phyloP scores from a whole-genome alignment of 768 basidiomycete genomes.

The Fibroporia radiculosa region DNA sequence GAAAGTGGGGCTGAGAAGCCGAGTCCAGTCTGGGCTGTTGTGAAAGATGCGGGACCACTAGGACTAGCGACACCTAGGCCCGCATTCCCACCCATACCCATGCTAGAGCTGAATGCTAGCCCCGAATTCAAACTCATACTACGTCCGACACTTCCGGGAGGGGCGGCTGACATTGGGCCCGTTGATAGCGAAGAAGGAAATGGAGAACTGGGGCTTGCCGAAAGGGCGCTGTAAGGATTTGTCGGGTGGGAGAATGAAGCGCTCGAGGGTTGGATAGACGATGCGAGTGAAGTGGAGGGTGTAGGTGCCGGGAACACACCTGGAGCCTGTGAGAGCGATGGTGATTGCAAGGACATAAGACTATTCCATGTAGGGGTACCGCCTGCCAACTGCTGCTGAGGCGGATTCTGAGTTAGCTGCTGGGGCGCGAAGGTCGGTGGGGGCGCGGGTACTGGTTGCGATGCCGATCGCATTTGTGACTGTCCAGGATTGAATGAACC shows the following conservation, averaged over 20 bases:
- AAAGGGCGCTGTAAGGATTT: constrained; percentile 15
- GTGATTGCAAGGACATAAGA: constrained; percentile 17
- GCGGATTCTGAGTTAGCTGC: constrained; percentile 1
- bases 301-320: constrained; percentile 8
- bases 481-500: constrained; percentile 13
- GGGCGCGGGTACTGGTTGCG: constrained; percentile 26
- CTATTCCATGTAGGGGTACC: constrained; percentile 16
- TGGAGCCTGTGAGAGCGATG: constrained; percentile 14
- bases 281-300: constrained; percentile 7
- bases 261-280: constrained; percentile 9
- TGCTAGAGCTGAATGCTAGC: constrained; percentile 1
- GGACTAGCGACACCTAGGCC: too few species aligned
- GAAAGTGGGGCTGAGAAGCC: not conserved
- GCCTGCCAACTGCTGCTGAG: constrained; percentile 3
- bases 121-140: constrained; percentile 19
- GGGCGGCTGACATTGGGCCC: constrained; percentile 7
- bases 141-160: constrained; percentile 10
- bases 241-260: constrained; percentile 3
- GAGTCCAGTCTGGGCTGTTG: not conserved
- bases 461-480: constrained; percentile 22
- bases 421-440: constrained; percentile 1
- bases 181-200: constrained; percentile 16
- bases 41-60: not conserved
- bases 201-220: constrained; percentile 14
- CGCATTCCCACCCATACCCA: not conserved